A percentile compares a stretch with the other conserved stretches of the same genome.
Conservation (phyloP, 1,284 basidiomycete species). For the Apiotrichum gracile region DNA sequence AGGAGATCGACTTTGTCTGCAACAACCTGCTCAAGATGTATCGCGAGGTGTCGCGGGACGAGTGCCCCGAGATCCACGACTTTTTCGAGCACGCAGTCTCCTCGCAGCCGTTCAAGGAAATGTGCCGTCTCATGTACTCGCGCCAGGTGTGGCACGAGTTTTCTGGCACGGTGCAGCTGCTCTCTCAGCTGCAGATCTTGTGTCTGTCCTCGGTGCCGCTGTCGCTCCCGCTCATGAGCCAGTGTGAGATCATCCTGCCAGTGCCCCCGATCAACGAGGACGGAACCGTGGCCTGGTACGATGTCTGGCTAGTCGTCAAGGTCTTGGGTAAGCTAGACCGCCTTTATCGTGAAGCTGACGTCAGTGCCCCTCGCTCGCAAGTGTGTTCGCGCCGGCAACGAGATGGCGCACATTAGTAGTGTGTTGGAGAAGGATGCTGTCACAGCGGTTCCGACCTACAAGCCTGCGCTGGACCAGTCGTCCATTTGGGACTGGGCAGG, state of each 20-base stretch:
- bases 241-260: background rate
- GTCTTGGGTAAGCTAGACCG: background rate
- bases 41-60: too few species aligned
- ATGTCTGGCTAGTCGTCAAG: background rate
- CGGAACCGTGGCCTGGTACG: slow-evolving; percentile 3
- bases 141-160: background rate
- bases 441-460: background rate
- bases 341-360: background rate
- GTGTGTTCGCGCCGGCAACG: background rate
- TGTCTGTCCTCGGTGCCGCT: background rate
- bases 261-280: background rate
- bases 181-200: background rate
- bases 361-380: background rate
- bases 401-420: background rate
- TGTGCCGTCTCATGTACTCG: background rate
- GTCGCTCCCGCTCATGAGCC: background rate
- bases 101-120: background rate
- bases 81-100: background rate
- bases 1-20: background rate
- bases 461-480: background rate
- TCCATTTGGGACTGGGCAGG: background rate
- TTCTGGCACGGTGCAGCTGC: background rate
- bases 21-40: background rate
- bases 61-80: background rate
- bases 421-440: background rate